A percentile compares a stretch with the other conserved stretches of the same genome.
Conservation (phyloP, 2,329 filamentous ascomycete genomes). For the Botryotinia convoluta region DNA sequence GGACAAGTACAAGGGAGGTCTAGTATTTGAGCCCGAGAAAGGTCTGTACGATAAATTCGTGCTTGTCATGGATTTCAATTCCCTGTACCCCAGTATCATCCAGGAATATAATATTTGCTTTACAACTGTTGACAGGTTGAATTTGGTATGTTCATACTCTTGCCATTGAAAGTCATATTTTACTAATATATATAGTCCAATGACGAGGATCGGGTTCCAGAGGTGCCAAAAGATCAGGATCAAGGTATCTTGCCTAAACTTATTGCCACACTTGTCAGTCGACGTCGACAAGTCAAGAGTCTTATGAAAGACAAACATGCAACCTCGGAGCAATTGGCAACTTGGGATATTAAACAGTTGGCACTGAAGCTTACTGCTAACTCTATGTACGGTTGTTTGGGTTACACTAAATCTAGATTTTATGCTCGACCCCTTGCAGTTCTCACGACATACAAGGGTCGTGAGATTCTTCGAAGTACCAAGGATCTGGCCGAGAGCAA, state of each 20-base stretch:
- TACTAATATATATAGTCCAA: slow-evolving; percentile 52
- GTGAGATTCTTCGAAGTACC: slow-evolving; percentile 93
- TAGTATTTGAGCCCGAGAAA: slow-evolving; percentile 97
- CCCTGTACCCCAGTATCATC: slow-evolving; percentile 98
- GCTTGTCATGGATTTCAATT: slow-evolving; percentile 99
- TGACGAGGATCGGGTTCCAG: slow-evolving; percentile 84
- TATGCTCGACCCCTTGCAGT: slow-evolving; percentile 93
- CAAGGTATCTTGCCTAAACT: slow-evolving; percentile 86
- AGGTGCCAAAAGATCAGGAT: slow-evolving; percentile 74
- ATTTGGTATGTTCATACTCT: slow-evolving; percentile 54
- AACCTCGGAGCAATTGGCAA: slow-evolving; percentile 79
- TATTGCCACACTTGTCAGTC: slow-evolving; percentile 86
- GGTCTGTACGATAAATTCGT: slow-evolving; percentile 98
- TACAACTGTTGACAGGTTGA: slow-evolving; percentile 83
- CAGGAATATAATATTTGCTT: slow-evolving; percentile 99
- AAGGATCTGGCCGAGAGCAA: slow-evolving; percentile 93
- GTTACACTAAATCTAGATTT: slow-evolving; percentile 95
- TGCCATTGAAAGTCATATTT: background rate
- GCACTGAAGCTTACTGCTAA: slow-evolving; percentile 97
- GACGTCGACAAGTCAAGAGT: slow-evolving; percentile 88
- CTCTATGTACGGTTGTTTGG: slow-evolving; percentile 98
- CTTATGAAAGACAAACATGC: slow-evolving; percentile 94
- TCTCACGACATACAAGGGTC: slow-evolving; percentile 94
- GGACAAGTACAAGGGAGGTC: slow-evolving; percentile 97
- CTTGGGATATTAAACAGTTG: slow-evolving; percentile 98